Base-by-base conservation (phyloP, 495 filamentous ascomycete species). In the Penicillium arizonense region DNA sequence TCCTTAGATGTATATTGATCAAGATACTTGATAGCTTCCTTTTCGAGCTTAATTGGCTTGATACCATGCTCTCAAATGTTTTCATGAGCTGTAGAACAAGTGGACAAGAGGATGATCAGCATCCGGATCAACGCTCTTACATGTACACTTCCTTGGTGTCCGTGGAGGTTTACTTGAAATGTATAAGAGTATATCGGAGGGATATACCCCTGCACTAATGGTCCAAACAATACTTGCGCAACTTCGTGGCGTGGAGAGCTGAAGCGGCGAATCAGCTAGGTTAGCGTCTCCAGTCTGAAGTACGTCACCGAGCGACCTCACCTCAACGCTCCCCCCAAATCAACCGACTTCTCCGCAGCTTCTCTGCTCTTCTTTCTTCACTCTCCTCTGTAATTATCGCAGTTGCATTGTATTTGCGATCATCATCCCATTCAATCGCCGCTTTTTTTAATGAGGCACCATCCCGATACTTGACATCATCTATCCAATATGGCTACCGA, bases 241-340 rank as follows among this genome's bases (percentile, higher is more conserved):
- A 30, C 28, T 30, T 30, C 28, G 28, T 10, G 28, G 8, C 28
- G 28, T 32, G 26, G 23, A 39, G 46, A 35, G 18, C 37, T 50
- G 20, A n/a, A 50, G 37, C 26, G 57, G 51, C 64, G 58, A 55
- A 55, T 51, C 63, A 57, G 49, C 42, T 53, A 44, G 28, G 54
- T 62, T 63, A 71, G 62, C 55, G 59, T 55, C 58, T 44, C 55
- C 52, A 56, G 52, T 58, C 57, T 66, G 67, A 68, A 65, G 63
- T 70, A 72, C 69, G 69, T 72, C 69, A 74, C 68, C 57, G 64
- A 64, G 66, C 67, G 67, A 72, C 68, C 65, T 72, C 69, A 67
- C 50, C 50, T 69, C 52, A 47, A 43, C 30, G 33, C 44, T 42
- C 48, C 50, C 52, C 21, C 30, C 26, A 56, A 26, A 44, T 55